phyloP scores from a whole-genome alignment of 1,139 yeast species.

The Geotrichum citri-aurantii region DNA sequence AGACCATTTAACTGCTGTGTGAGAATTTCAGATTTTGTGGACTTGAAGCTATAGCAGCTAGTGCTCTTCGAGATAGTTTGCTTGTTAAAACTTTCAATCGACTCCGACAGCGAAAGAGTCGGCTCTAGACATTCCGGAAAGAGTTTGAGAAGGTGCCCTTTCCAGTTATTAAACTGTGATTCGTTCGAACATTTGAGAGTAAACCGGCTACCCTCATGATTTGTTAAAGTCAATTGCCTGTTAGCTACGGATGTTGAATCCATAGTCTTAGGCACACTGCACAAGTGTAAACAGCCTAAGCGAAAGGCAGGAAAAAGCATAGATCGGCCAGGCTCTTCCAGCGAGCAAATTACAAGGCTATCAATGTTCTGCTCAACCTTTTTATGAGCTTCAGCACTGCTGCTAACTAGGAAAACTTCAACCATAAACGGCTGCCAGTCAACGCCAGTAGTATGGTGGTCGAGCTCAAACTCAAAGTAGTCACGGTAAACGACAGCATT shows the following conservation, averaged over 20 bases:
- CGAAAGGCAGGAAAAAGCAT: constrained; percentile 37
- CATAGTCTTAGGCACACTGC: not conserved
- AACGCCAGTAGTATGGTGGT: constrained; percentile 24
- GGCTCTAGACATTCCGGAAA: constrained; percentile 1
- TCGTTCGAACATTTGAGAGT: constrained; percentile 8
- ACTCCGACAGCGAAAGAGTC: not conserved
- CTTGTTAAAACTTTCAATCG: not conserved
- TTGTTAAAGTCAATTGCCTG: constrained; percentile 2
- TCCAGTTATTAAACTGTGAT: constrained; percentile 9
- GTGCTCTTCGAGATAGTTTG: not conserved
- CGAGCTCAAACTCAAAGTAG: constrained; percentile 33
- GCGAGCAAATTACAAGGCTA: constrained; percentile 34
- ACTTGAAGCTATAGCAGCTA: constrained; percentile 7
- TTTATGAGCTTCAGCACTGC: constrained; percentile 21
- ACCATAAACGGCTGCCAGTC: constrained; percentile 20
- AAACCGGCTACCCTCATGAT: constrained; percentile 3
- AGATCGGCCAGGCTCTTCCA: constrained; percentile 35
- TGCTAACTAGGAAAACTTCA: constrained; percentile 27
- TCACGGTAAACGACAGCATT: constrained; percentile 31
- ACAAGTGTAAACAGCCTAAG: constrained; percentile 31
- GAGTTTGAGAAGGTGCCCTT: not conserved
- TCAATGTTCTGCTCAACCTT: constrained; percentile 19
- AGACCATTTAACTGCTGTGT: constrained; percentile 5
- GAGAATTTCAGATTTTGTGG: constrained; percentile 7
- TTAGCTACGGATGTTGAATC: not conserved